Percentiles rank a stretch among this genome's conserved stretches.
Evolutionary conservation across 768 basidiomycete species (phyloP).

Genomic region (Neoboletus magnificus): DNA sequence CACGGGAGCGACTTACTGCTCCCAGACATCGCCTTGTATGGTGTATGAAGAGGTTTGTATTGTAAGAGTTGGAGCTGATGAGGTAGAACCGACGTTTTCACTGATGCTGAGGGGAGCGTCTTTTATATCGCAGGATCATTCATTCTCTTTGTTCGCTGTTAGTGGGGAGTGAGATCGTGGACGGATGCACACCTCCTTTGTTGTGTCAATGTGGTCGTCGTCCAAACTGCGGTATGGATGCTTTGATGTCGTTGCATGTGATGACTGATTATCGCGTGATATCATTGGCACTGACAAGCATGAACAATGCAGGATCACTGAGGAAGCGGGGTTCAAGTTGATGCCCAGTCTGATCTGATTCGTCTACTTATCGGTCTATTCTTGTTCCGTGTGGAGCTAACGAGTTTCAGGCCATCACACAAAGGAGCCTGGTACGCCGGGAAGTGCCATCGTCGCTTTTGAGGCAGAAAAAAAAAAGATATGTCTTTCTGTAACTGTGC

Average conservation of each 20-base stretch:
- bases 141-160: slow-evolving; percentile 5
- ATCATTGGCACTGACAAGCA: not conserved
- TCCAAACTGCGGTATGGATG: not conserved
- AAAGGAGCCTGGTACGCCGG: not conserved
- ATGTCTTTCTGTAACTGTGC: not conserved
- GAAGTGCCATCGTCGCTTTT: not conserved
- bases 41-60: not conserved
- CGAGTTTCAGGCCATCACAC: not conserved
- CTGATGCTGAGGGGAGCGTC: not conserved
- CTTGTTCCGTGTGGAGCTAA: not conserved
- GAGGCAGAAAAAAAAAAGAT: not conserved
- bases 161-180: not conserved
- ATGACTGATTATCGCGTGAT: not conserved
- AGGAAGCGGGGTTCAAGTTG: not conserved
- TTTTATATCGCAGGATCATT: slow-evolving; percentile 5
- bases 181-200: slow-evolving; percentile 3
- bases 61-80: not conserved
- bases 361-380: not conserved
- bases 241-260: not conserved
- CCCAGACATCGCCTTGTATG: not conserved
- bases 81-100: not conserved
- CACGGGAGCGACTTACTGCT: not conserved
- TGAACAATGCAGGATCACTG: not conserved
- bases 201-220: not conserved
- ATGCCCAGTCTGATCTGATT: not conserved